Conservation (phyloP, 73 alveolate species). For the Effrenium voratum region DNA sequence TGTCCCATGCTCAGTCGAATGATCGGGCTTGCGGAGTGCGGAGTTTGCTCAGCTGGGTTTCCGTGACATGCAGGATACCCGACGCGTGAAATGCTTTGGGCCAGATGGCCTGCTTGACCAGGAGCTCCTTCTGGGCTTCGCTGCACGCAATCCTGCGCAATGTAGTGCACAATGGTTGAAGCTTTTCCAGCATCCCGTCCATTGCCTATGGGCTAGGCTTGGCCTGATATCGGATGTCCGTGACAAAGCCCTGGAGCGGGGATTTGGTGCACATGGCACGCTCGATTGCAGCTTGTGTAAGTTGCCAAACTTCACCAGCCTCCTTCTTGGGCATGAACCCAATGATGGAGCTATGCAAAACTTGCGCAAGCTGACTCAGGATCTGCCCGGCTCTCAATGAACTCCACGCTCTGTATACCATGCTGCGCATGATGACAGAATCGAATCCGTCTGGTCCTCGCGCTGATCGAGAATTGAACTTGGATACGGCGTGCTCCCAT, state of each 20-base stretch:
- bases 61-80: background rate
- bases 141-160: background rate
- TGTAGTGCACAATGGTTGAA: background rate
- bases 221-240: background rate
- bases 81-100: background rate
- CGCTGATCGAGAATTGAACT: background rate
- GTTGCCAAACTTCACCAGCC: background rate
- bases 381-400: too few relatives aligned
- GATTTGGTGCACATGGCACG: background rate
- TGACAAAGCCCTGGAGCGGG: background rate
- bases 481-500: background rate
- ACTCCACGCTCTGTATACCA: too few relatives aligned
- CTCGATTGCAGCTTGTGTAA: background rate
- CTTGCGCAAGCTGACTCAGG: too few relatives aligned
- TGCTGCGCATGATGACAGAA: too few relatives aligned
- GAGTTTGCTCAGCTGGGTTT: background rate
- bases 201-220: too few relatives aligned
- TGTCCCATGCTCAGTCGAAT: background rate
- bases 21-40: background rate
- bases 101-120: background rate
- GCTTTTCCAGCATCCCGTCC: too few relatives aligned
- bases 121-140: background rate
- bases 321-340: too few relatives aligned
- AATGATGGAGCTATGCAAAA: too few relatives aligned
- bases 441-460: background rate